These are phyloP conservation scores for Talaromyces islandicus DNA, from an alignment of 2,329 filamentous ascomycete genomes.

Conservation along the genomic window DNA sequence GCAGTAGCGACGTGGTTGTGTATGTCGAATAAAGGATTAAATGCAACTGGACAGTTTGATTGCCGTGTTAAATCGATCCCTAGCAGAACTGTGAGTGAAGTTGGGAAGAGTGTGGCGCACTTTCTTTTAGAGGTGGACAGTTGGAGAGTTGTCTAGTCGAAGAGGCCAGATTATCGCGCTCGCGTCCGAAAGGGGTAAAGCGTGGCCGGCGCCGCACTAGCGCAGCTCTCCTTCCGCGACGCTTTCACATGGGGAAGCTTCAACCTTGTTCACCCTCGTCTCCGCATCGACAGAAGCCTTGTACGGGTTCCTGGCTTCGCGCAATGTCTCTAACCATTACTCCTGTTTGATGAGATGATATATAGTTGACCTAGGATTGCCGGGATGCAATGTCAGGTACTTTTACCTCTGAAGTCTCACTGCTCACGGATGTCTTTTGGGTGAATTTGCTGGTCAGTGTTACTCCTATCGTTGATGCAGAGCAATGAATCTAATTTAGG, in stretches of 20 bases:
- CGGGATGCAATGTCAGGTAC: conserved; percentile 10
- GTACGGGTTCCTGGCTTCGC: not conserved
- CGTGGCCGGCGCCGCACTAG: not conserved
- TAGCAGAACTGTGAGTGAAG: not conserved
- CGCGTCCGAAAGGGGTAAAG: conserved; percentile 6
- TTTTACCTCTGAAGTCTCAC: conserved; percentile 6
- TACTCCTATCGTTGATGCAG: not conserved
- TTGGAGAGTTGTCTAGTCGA: not conserved
- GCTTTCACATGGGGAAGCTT: not conserved
- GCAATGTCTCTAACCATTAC: not conserved
- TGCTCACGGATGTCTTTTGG: conserved; percentile 11
- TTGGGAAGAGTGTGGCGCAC: not conserved
- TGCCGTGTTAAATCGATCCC: not conserved
- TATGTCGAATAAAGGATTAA: not conserved
- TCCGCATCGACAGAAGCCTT: not conserved
- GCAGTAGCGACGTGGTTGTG: not conserved
- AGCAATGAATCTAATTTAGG: not conserved
- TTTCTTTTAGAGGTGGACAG: not conserved
- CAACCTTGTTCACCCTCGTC: not conserved
- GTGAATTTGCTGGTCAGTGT: conserved; percentile 8
- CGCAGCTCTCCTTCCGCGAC: not conserved
- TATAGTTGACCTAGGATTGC: not conserved
- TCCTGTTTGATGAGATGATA: not conserved
- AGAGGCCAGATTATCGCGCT: conserved; percentile 11
- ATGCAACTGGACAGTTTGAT: not conserved